A percentile compares a stretch with the other conserved stretches of the same genome.
phyloP scores from a whole-genome alignment of 176 grass and related monocot genomes.

The Eleusine indica region DNA sequence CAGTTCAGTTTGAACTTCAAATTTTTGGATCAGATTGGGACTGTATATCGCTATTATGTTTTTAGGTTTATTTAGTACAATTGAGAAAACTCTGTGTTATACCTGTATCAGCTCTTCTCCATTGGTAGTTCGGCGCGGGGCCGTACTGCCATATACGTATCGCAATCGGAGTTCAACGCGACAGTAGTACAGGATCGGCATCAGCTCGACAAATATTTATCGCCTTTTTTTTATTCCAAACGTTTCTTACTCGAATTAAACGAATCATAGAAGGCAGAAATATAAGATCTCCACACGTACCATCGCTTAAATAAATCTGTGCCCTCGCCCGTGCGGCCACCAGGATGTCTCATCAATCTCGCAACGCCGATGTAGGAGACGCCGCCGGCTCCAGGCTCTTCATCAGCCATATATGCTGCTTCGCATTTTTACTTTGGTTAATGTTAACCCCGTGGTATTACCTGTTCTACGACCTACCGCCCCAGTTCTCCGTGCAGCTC shows the following conservation, averaged over 20 bases:
- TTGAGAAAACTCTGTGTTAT: too few relatives aligned
- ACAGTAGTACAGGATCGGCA: background rate
- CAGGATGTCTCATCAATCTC: background rate
- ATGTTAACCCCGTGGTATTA: background rate
- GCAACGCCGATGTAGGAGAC: background rate
- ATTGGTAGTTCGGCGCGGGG: too few relatives aligned
- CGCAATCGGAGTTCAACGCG: background rate
- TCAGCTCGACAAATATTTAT: background rate
- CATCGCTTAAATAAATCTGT: background rate
- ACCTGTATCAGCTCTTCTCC: too few relatives aligned
- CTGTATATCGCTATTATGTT: too few relatives aligned
- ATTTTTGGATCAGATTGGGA: too few relatives aligned
- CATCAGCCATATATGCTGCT: background rate
- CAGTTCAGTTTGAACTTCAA: too few relatives aligned
- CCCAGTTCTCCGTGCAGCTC: slow-evolving; percentile 21
- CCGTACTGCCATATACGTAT: too few relatives aligned
- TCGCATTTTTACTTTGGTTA: background rate
- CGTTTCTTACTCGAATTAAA: background rate
- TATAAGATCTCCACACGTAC: background rate
- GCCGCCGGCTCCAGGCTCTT: background rate
- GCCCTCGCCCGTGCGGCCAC: background rate
- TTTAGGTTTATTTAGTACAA: too few relatives aligned
- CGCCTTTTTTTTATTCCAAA: background rate
- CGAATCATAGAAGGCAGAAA: background rate
- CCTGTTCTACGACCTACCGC: slow-evolving; percentile 7